Conservation (phyloP, 176 grass and related monocot genomes). For the Rhipidocladum racemiflorum region DNA sequence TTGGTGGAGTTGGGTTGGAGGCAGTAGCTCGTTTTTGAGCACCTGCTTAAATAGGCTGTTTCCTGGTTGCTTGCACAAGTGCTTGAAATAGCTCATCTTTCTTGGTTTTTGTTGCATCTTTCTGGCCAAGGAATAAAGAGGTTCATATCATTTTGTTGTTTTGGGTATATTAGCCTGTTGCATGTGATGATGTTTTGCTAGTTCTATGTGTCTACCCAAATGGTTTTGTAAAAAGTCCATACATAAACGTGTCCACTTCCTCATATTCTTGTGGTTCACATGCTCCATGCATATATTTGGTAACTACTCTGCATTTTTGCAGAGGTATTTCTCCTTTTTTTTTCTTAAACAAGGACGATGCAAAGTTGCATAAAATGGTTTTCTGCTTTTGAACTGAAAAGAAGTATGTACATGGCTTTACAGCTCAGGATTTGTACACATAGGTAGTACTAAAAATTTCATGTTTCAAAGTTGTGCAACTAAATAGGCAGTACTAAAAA, state of each 20-base stretch:
- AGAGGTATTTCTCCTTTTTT: not conserved
- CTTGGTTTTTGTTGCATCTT: conserved; percentile 14
- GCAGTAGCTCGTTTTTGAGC: not conserved
- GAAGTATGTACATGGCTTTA: not conserved
- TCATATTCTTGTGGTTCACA: conserved; percentile 5
- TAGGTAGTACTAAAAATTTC: not conserved
- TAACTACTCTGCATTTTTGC: not conserved
- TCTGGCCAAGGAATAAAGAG: conserved; percentile 32
- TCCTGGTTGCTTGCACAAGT: not conserved
- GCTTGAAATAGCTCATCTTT: not conserved
- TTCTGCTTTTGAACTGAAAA: not conserved
- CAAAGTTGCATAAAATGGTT: not conserved
- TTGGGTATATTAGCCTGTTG: too few species aligned
- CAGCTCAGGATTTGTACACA: not conserved
- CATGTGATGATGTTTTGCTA: conserved; percentile 28
- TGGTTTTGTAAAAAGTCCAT: conserved; percentile 14
- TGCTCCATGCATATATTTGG: conserved; percentile 21
- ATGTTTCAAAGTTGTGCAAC: not conserved
- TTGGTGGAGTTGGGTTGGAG: conserved; percentile 30
- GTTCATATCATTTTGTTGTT: not conserved
- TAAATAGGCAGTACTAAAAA: not conserved
- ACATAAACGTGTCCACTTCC: not conserved
- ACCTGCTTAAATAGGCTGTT: conserved; percentile 12
- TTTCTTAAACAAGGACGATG: not conserved
- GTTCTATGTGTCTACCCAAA: conserved; percentile 15